phyloP scores from a whole-genome alignment of 192 early-diverging fungal species.

The Backusella tuberculispora region DNA sequence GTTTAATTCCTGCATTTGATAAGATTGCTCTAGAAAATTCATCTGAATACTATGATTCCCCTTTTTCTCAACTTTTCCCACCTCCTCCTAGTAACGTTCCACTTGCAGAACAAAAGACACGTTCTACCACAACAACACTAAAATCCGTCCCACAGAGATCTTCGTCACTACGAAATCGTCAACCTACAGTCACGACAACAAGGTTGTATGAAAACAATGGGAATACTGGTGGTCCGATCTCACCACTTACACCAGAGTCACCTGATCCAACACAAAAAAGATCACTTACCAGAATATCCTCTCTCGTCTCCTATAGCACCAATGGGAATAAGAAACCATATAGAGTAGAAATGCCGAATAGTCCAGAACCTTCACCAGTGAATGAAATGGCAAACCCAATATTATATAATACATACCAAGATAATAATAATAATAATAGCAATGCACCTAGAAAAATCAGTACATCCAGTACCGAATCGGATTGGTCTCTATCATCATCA shows the following conservation, averaged over 20 bases:
- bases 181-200: neutral
- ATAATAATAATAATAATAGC: neutral
- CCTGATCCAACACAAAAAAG: neutral
- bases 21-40: slow-evolving; percentile 12
- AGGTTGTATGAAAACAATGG: too few relatives aligned
- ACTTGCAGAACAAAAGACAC: neutral
- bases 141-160: slow-evolving; percentile 20
- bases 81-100: slow-evolving; percentile 15
- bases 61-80: neutral
- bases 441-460: slow-evolving; percentile 9
- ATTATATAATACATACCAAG: neutral
- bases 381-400: neutral
- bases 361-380: slow-evolving; percentile 2
- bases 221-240: neutral
- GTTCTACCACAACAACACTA: too few relatives aligned
- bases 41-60: neutral
- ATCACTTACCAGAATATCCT: neutral
- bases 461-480: slow-evolving; percentile 4
- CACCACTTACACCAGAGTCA: neutral
- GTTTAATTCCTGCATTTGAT: slow-evolving; percentile 23
- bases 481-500: neutral
- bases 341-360: slow-evolving; percentile 11
- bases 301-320: neutral
- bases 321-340: neutral
- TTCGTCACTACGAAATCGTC: slow-evolving; percentile 23